A percentile compares a stretch with the other conserved stretches of the same genome.
Evolutionary conservation across 768 basidiomycete genomes (phyloP).

Genomic region (Nevesoporus exiguus): DNA sequence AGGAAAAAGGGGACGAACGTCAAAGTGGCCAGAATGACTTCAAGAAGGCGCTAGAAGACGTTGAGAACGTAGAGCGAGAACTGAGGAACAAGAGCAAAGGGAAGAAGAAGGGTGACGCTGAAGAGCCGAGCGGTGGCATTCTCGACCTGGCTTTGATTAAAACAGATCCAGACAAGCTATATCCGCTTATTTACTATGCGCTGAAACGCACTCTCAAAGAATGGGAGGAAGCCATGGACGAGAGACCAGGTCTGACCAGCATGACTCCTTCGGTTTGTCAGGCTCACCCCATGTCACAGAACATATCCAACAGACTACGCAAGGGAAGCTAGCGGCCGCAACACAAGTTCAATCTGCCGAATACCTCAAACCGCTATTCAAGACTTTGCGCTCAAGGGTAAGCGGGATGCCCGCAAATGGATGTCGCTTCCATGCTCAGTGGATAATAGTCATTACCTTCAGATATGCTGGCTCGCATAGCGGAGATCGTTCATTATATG

Average conservation of each 20-base stretch:
- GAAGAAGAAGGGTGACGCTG: slow-evolving; percentile 59
- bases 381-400: slow-evolving; percentile 81
- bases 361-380: slow-evolving; percentile 96
- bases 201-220: slow-evolving; percentile 90
- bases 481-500: slow-evolving; percentile 96
- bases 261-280: background rate
- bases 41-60: slow-evolving; percentile 83
- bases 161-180: slow-evolving; percentile 90
- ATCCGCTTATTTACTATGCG: slow-evolving; percentile 95
- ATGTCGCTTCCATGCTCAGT: slow-evolving; percentile 10
- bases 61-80: slow-evolving; percentile 73
- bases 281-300: slow-evolving; percentile 43
- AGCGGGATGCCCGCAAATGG: slow-evolving; percentile 27
- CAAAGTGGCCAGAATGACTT: slow-evolving; percentile 94
- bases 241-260: slow-evolving; percentile 69
- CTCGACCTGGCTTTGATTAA: slow-evolving; percentile 82
- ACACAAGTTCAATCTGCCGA: slow-evolving; percentile 95
- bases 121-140: slow-evolving; percentile 50
- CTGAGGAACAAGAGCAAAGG: slow-evolving; percentile 52
- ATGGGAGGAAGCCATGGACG: slow-evolving; percentile 95
- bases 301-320: slow-evolving; percentile 78
- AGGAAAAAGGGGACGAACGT: slow-evolving; percentile 79
- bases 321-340: slow-evolving; percentile 92
- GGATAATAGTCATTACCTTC: slow-evolving; percentile 60
- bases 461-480: slow-evolving; percentile 82